A percentile compares a stretch with the other conserved stretches of the same genome.
Evolutionary conservation across 1,139 yeast genomes (phyloP).

Genomic region (Geotrichum candidum): DNA sequence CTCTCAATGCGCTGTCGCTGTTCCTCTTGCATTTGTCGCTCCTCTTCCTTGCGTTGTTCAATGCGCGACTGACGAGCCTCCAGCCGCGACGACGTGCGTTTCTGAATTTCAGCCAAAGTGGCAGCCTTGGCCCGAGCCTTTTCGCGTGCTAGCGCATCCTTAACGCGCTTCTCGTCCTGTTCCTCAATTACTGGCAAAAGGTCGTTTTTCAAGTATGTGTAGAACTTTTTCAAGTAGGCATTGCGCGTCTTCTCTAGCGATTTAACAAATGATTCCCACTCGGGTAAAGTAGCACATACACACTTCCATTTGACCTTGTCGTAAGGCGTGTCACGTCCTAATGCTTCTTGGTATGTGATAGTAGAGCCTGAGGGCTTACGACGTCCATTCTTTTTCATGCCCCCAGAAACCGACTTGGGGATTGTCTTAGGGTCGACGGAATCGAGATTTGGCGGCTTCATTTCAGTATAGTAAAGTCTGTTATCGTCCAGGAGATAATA

Average conservation of each 20-base stretch:
- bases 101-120: constrained; percentile 28
- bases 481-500: constrained; percentile 36
- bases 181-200: constrained; percentile 31
- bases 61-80: constrained; percentile 19
- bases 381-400: constrained; percentile 2
- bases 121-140: constrained; percentile 24
- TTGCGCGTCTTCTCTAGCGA: constrained; percentile 22
- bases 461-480: constrained; percentile 30
- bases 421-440: constrained; percentile 16
- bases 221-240: constrained; percentile 21
- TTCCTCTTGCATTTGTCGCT: not conserved
- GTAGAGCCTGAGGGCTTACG: constrained; percentile 4
- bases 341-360: constrained; percentile 22
- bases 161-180: constrained; percentile 26
- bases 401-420: constrained; percentile 1
- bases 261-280: constrained; percentile 30
- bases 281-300: constrained; percentile 31
- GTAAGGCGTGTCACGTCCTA: constrained; percentile 22
- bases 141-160: constrained; percentile 25
- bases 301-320: constrained; percentile 32
- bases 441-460: constrained; percentile 24
- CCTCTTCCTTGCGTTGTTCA: constrained; percentile 19
- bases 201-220: constrained; percentile 22
- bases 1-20: not conserved
- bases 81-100: constrained; percentile 28